These are phyloP conservation scores for Herpomyces periplanetae DNA, from an alignment of 2,329 filamentous ascomycete species.

Conservation along the genomic window DNA sequence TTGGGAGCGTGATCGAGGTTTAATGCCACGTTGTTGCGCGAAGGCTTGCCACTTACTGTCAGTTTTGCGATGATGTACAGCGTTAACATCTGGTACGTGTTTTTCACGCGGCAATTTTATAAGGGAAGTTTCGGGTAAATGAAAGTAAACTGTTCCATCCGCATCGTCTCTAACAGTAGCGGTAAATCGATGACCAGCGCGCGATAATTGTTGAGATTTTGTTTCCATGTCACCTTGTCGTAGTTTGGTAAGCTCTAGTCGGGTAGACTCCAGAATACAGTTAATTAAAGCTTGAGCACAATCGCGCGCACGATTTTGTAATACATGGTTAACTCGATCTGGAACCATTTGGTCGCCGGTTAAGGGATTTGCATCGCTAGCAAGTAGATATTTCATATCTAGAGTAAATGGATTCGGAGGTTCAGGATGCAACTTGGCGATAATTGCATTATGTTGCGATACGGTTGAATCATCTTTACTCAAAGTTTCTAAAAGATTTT, in stretches of 20 bases:
- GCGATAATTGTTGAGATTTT: no score
- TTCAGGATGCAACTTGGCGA: no score
- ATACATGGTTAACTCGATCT: no score
- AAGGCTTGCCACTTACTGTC: constrained; percentile 88
- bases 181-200: no score
- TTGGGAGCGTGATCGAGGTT: constrained; percentile 41
- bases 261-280: constrained; percentile 61
- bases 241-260: constrained; percentile 14
- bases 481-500: no score
- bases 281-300: constrained; percentile 72
- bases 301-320: constrained; percentile 38
- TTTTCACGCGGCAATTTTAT: constrained; percentile 62
- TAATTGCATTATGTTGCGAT: no score
- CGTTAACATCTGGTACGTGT: constrained; percentile 38
- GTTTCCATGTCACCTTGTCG: no score
- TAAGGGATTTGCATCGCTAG: constrained; percentile 57
- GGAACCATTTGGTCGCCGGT: no score
- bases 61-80: no score
- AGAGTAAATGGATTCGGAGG: constrained; percentile 84
- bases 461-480: no score
- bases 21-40: constrained; percentile 85
- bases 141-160: constrained; percentile 27
- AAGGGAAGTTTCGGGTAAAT: constrained; percentile 25
- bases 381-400: constrained; percentile 54
- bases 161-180: constrained; percentile 17